Evolutionary conservation across 495 filamentous ascomycete species (phyloP), one percentile per base, ranked within the genome.

Genomic region (Astrocystis sublimbata): DNA sequence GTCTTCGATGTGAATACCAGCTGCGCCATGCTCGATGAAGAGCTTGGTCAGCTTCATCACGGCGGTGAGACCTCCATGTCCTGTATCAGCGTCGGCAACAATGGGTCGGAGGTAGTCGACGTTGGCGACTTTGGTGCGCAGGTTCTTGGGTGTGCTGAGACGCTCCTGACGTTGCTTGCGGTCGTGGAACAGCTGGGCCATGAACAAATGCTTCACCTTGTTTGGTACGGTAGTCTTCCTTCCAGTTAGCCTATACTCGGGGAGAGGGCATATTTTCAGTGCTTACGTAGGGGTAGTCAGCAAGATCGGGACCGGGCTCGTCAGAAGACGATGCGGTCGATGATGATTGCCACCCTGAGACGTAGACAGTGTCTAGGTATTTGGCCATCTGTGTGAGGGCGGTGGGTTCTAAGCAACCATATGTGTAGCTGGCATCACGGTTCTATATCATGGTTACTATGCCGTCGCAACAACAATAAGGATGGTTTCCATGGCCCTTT

Each of bases 331-430:
- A 97, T 38, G 94, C 94, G 3, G 94, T 98, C 30, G 92, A 96
- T 2, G 93, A 97, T 71, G 91, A 97, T 77, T 98, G 96, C 94
- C 94, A 98, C 64, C 94, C 94, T 38, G 93, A 97, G 55, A 98
- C 92, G 71, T 98, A 98, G 73, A 98, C 92, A 38, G 96, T 98
- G 73, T 98, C 94, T 54, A 98, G 84, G 76, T 94, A 98, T 76
- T 98, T 96, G 68, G 92, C 93, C 94, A 98, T 98, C 75, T 98
- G 94, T 21, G 96, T 97, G 69, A 98, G 83, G 90, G 97, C 97
- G 5, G 96, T 96, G 9, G 94, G 94, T 69, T 98, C 96, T 59
- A 98, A 81, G 76, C 94, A 97, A 70, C 94, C 94, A 76, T 97
- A 98, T 38, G 94, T 98, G 79, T 85, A 96, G 78, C 90, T 94